Conservation (phyloP, 352 stramenopile species). For the Sclerospora graminicola region DNA sequence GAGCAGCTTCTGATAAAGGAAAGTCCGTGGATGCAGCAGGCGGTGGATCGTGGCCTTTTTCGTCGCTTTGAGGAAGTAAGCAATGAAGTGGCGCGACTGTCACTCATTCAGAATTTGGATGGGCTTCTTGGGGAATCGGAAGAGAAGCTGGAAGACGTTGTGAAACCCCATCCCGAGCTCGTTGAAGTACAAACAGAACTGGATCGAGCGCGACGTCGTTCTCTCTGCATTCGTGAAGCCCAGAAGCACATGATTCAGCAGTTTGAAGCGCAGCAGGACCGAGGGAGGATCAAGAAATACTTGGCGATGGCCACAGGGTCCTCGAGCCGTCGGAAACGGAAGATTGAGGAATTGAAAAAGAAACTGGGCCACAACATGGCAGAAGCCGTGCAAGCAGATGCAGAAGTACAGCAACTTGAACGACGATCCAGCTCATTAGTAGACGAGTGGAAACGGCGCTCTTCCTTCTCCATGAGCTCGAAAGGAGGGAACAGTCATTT, state of each 20-base stretch:
- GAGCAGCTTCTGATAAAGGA: conserved; percentile 5
- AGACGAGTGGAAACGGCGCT: conserved; percentile 32
- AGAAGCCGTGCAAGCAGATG: conserved; percentile 38
- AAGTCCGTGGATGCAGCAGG: conserved; percentile 15
- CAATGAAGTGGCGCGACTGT: conserved; percentile 30
- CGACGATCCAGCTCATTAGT: conserved; percentile 39
- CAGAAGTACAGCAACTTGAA: conserved; percentile 46
- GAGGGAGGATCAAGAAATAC: conserved; percentile 39
- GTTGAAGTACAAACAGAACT: conserved; percentile 33
- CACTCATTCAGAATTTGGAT: conserved; percentile 27
- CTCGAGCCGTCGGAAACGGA: conserved; percentile 12
- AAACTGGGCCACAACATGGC: conserved; percentile 45
- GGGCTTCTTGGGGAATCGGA: conserved; percentile 2
- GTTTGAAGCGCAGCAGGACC: conserved; percentile 52
- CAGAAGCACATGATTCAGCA: conserved; percentile 59
- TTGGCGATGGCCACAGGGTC: conserved; percentile 40
- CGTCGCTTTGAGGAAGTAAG: conserved; percentile 46
- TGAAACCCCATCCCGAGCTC: conserved; percentile 24
- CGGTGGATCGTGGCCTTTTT: conserved; percentile 49
- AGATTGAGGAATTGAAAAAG: conserved; percentile 42
- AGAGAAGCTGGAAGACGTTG: conserved; percentile 2
- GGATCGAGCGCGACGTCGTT: conserved; percentile 26
- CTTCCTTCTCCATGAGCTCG: conserved; percentile 17
- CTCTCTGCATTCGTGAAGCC: conserved; percentile 28
- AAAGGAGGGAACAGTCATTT: conserved; percentile 5